phyloP scores from a whole-genome alignment of 768 basidiomycete genomes.

The Pholiota molesta region DNA sequence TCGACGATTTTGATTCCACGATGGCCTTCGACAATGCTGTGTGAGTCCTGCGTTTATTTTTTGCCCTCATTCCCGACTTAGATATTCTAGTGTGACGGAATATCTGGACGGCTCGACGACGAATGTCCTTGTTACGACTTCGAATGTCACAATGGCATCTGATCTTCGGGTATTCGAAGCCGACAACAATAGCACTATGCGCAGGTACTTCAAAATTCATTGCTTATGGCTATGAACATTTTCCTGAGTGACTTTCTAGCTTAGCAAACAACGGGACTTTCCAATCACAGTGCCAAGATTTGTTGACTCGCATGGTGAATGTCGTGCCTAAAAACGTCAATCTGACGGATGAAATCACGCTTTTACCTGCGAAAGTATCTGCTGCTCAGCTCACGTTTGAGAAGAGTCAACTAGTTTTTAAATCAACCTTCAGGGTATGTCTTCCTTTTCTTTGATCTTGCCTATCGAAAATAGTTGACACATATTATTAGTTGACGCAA shows the following conservation, averaged over 20 bases:
- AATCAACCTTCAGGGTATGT: slow-evolving; percentile 41
- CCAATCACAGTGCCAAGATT: slow-evolving; percentile 37
- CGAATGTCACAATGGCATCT: slow-evolving; percentile 37
- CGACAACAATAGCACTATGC: slow-evolving; percentile 38
- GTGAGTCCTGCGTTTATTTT: slow-evolving; percentile 27
- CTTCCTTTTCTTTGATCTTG: background rate
- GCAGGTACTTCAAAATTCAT: slow-evolving; percentile 20
- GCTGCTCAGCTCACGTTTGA: slow-evolving; percentile 41
- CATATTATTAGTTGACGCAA: slow-evolving; percentile 35
- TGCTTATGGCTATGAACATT: background rate
- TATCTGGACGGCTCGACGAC: slow-evolving; percentile 38
- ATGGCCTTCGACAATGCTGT: slow-evolving; percentile 45
- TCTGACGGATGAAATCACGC: slow-evolving; percentile 46
- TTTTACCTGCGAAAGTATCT: slow-evolving; percentile 44
- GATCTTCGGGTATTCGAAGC: slow-evolving; percentile 38
- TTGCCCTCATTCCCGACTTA: background rate
- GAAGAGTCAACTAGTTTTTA: slow-evolving; percentile 40
- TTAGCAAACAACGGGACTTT: slow-evolving; percentile 37
- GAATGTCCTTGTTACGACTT: slow-evolving; percentile 36
- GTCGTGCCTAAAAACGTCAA: slow-evolving; percentile 47
- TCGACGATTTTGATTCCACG: slow-evolving; percentile 44
- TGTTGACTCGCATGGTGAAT: slow-evolving; percentile 51
- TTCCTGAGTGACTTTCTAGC: slow-evolving; percentile 17
- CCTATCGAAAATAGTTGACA: background rate
- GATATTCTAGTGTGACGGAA: slow-evolving; percentile 31